Evolutionary conservation across 2,329 filamentous ascomycete species (phyloP), one percentile per base, ranked within the genome.

Genomic region (Alternaria arbusti): DNA sequence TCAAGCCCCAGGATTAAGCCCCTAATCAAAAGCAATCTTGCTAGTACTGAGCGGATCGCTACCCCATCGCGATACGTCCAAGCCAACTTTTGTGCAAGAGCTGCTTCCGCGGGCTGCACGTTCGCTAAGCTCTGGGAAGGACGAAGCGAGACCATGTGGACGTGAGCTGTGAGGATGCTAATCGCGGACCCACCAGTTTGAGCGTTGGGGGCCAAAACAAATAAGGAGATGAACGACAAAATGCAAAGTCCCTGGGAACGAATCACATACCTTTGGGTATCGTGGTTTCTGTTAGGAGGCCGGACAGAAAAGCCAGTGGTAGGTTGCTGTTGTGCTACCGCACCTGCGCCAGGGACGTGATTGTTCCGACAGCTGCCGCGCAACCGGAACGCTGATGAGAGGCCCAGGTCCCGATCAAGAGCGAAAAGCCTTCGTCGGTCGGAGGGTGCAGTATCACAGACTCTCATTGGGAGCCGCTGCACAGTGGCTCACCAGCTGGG

Each of bases 11-110:
- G 54, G 63, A 57, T 57, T 61, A 70, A 69, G 69, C 68, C 68
- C 66, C 66, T 70, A 58, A 67, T 54, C 61, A 71, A 70, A 74
- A 74, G 66, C 64, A 74, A 77, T 70, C 64, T 68, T 55, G 64
- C 59, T 58, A 65, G 28, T 49, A 60, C 22, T 56, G 30, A 45
- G 71, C 64, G 67, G 71, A 75, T 77, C 72, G 62, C 61, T 73
- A 51, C 70, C 70, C 58, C 50, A 66, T 72, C 36, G 66, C 67
- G 65, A 60, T 63, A 51, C 46, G 30, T 60, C 55, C 65, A 43
- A 62, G 66, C 58, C 62, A 30, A 62, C 66, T 54, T 26, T 63
- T 32, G 57, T 66, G 55, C 63, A 51, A 57, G 59, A 65, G 62
- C 61, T 65, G 62, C 55, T 49, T 60, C 66, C 59, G 56, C 64